Conservation (phyloP, 73 alveolate genomes). For the Breviolum minutum region DNA sequence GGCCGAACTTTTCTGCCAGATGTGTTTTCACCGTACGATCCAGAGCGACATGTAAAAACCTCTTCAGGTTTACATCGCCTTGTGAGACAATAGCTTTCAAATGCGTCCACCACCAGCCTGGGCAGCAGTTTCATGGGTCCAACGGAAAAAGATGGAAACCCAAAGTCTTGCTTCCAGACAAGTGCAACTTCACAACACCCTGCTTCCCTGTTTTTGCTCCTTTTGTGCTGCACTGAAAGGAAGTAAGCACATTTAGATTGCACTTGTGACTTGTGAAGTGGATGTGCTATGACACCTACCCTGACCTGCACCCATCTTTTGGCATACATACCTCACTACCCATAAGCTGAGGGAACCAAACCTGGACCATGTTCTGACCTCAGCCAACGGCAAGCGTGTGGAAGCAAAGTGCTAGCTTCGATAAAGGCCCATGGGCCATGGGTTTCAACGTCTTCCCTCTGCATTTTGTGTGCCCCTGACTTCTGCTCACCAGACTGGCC, state of each 20-base stretch:
- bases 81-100: constrained; percentile 45
- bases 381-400: not conserved
- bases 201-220: no score
- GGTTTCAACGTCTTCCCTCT: not conserved
- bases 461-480: not conserved
- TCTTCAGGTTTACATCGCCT: not conserved
- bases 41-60: not conserved
- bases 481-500: no score
- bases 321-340: not conserved
- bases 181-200: no score
- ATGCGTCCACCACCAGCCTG: constrained; percentile 77
- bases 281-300: no score
- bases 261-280: no score
- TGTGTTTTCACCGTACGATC: not conserved
- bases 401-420: not conserved
- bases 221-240: no score
- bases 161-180: not conserved
- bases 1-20: not conserved
- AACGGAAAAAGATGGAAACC: not conserved
- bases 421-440: no score
- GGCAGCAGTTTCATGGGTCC: not conserved
- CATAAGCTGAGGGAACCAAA: not conserved
- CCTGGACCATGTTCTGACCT: not conserved
- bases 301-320: no score
- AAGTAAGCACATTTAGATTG: no score